Evolutionary conservation across 2,329 filamentous ascomycete genomes (phyloP).

Genomic region (Sarocladium oryzae): DNA sequence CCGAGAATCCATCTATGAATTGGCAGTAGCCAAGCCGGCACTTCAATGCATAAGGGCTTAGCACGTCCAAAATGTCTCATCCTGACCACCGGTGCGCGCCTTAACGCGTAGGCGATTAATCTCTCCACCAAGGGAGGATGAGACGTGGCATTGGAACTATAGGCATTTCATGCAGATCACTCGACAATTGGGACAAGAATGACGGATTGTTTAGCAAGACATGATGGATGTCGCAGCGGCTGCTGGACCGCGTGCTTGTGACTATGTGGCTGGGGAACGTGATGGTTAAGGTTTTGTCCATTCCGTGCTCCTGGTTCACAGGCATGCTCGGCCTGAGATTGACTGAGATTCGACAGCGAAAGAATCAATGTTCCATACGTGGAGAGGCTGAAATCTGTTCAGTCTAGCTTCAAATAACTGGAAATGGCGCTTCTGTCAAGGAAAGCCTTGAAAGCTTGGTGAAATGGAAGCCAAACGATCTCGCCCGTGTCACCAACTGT

Average conservation of each 20-base stretch:
- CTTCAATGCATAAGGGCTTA: conserved; percentile 1
- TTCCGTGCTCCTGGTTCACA: not conserved
- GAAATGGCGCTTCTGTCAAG: too few relatives aligned
- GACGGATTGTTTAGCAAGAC: conserved; percentile 1
- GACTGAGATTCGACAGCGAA: not conserved
- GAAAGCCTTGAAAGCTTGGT: too few relatives aligned
- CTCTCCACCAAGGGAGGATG: not conserved
- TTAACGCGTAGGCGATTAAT: not conserved
- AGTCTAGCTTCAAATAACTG: too few relatives aligned
- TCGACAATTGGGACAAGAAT: not conserved
- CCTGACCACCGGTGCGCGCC: not conserved
- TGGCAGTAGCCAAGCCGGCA: not conserved
- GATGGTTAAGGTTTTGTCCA: not conserved
- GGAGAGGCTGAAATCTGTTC: too few relatives aligned
- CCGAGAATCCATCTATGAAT: not conserved
- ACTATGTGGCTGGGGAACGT: not conserved
- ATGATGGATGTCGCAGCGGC: not conserved
- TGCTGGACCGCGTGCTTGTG: not conserved
- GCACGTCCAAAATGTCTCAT: conserved; percentile 2
- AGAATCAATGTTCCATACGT: too few relatives aligned
- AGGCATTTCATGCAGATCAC: not conserved
- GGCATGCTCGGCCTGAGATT: not conserved
- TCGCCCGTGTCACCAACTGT: too few relatives aligned
- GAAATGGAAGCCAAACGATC: too few relatives aligned
- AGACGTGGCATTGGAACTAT: not conserved